Base-by-base conservation (phyloP, 208 protist species). In the Phytomonas sp. region DNA sequence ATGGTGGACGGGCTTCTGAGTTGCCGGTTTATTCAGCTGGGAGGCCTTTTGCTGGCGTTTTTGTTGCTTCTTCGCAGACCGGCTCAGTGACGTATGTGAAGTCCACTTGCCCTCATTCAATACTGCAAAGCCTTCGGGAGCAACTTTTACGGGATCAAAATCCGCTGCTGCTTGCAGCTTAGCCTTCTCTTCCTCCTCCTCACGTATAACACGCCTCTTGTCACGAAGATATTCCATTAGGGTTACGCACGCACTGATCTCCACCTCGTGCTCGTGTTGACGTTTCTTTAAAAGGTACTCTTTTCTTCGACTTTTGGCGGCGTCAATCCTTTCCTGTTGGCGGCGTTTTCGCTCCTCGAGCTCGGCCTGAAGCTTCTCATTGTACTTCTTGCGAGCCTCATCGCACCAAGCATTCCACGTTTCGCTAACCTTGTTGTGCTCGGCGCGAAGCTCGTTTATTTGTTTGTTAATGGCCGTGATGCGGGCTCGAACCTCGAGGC, bases 61-160 rank as follows among this genome's bases (percentile, higher is more conserved):
- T 56, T 75, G 65, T 63, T 81, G 75, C 53, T 83, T 73, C 62
- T 81, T 84, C 13, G 70, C 72, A 0, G 77, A 37, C 65, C 80
- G 79, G 60, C 70, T 72, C 46, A 60, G 40, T 9, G 73, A 30
- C 43, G 66, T 76, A 46, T 68, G 62, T 2, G 77, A 66, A 5
- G 67, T 17, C 76, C 79, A 91, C 46, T 91, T 92, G 68, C 84
- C 75, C 60, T 89, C 83, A 65, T 85, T 92, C 15, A 92, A 60
- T 37, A 95, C 75, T 1, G 89, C 79, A 37, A 67, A 88, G 72
- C 89, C 89, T 6, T 73, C 70, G 0, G 89, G 89, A 4, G 80
- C 77, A 23, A 76, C 80, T 51, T 75, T 73, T 4, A 74, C 28
- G 29, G 87, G 79, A 63, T 95, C 87, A 74, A 93, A 95, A 34